Evolutionary conservation across 2,329 filamentous ascomycete genomes (phyloP).

Genomic region (Pseudogymnoascus verrucosus): DNA sequence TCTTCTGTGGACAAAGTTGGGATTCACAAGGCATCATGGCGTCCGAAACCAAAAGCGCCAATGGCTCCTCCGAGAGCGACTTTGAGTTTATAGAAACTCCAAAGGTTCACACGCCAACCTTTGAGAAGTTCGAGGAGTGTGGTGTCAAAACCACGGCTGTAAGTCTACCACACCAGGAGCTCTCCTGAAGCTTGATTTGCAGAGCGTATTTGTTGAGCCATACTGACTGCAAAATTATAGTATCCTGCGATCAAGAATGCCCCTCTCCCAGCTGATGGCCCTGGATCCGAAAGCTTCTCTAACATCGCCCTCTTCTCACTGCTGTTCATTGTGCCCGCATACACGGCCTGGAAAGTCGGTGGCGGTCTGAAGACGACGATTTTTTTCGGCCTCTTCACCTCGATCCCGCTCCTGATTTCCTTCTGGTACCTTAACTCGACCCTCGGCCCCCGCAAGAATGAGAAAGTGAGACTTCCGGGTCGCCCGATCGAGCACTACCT

Average conservation of each 20-base stretch:
- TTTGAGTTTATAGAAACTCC: constrained; percentile 60
- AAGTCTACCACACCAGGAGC: constrained; percentile 25
- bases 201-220: constrained; percentile 4
- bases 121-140: constrained; percentile 45
- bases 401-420: constrained; percentile 67
- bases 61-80: constrained; percentile 42
- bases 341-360: constrained; percentile 72
- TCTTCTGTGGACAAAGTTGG: not conserved
- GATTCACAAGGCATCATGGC: constrained; percentile 30
- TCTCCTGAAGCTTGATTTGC: constrained; percentile 14
- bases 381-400: constrained; percentile 74
- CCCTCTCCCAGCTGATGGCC: constrained; percentile 81
- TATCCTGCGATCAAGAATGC: constrained; percentile 88
- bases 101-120: constrained; percentile 39
- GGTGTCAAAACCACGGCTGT: constrained; percentile 49
- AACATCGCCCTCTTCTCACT: constrained; percentile 67
- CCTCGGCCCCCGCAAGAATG: constrained; percentile 81
- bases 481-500: constrained; percentile 87
- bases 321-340: constrained; percentile 65
- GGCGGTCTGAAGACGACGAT: constrained; percentile 82
- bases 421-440: constrained; percentile 79
- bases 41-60: constrained; percentile 41
- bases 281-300: constrained; percentile 80
- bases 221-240: constrained; percentile 37
- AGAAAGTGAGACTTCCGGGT: constrained; percentile 81